phyloP scores from a whole-genome alignment of 2,329 filamentous ascomycete species.

The Dactylellina cionopaga region DNA sequence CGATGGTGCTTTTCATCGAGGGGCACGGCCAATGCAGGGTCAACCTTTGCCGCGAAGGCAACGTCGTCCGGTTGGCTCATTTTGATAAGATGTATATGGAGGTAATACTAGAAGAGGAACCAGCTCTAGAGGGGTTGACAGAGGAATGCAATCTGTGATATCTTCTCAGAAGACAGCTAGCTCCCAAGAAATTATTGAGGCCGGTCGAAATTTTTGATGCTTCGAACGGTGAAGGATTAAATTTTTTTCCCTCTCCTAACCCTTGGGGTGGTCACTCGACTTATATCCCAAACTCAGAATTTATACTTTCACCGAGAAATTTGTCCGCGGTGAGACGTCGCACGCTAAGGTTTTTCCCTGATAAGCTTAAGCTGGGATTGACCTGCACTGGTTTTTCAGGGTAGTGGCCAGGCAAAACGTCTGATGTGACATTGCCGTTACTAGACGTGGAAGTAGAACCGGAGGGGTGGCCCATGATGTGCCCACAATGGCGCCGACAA shows the following conservation, averaged over 20 bases:
- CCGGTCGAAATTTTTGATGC: conserved; percentile 7
- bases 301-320: conserved; percentile 27
- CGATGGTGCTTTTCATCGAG: conserved; percentile 55
- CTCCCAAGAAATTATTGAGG: conserved; percentile 2
- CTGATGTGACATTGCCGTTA: conserved; percentile 43
- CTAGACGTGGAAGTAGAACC: conserved; percentile 40
- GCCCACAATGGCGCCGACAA: not conserved
- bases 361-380: conserved; percentile 40
- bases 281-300: conserved; percentile 49
- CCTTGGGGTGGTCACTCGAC: conserved; percentile 31
- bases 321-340: conserved; percentile 42
- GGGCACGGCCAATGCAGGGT: conserved; percentile 54
- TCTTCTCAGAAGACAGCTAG: conserved; percentile 48
- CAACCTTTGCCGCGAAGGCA: conserved; percentile 53
- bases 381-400: conserved; percentile 3
- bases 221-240: conserved; percentile 5
- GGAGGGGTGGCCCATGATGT: conserved; percentile 8
- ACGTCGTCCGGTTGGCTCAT: conserved; percentile 54
- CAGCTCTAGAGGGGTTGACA: conserved; percentile 16
- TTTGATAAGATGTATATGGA: not conserved
- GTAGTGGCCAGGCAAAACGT: conserved; percentile 17
- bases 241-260: conserved; percentile 8
- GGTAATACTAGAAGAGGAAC: conserved; percentile 6
- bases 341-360: conserved; percentile 6
- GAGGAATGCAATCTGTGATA: not conserved